These are phyloP conservation scores for Austroboletus novae-zelandiae DNA, from an alignment of 1,284 basidiomycete species.

Conservation along the genomic window DNA sequence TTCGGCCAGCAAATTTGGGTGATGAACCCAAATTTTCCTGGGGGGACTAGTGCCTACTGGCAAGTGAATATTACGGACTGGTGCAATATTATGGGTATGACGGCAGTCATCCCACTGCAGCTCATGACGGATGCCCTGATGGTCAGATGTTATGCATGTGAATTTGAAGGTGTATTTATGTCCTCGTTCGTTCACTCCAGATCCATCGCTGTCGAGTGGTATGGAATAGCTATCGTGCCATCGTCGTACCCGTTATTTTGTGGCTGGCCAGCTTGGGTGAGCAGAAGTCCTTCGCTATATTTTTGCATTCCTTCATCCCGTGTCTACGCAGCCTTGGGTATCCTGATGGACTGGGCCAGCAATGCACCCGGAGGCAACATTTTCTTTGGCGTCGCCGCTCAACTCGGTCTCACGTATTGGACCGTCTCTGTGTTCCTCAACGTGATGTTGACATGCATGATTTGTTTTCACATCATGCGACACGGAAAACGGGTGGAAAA, in stretches of 20 bases:
- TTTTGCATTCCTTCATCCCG: background rate
- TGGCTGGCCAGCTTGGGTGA: background rate
- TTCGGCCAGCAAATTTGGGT: conserved; percentile 27
- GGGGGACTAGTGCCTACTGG: conserved; percentile 18
- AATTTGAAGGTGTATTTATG: no score
- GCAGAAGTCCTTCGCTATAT: background rate
- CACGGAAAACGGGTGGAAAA: conserved; percentile 8
- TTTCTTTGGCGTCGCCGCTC: conserved; percentile 6
- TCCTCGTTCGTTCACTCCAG: background rate
- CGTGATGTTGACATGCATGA: conserved; percentile 17
- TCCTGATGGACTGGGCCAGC: background rate
- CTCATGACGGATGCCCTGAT: conserved; percentile 28
- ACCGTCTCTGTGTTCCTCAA: conserved; percentile 19
- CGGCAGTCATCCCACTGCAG: no score
- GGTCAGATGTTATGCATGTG: conserved; percentile 13
- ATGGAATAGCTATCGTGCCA: background rate
- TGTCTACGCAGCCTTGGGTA: background rate
- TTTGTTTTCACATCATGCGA: conserved; percentile 23
- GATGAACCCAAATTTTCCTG: conserved; percentile 7
- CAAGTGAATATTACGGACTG: conserved; percentile 10
- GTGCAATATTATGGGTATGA: conserved; percentile 18
- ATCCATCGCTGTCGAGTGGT: background rate
- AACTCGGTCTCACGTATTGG: conserved; percentile 22
- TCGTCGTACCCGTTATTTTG: background rate
- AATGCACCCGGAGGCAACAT: background rate